Base-by-base conservation (phyloP, 768 basidiomycete genomes). In the Gloeophyllum trabeum region DNA sequence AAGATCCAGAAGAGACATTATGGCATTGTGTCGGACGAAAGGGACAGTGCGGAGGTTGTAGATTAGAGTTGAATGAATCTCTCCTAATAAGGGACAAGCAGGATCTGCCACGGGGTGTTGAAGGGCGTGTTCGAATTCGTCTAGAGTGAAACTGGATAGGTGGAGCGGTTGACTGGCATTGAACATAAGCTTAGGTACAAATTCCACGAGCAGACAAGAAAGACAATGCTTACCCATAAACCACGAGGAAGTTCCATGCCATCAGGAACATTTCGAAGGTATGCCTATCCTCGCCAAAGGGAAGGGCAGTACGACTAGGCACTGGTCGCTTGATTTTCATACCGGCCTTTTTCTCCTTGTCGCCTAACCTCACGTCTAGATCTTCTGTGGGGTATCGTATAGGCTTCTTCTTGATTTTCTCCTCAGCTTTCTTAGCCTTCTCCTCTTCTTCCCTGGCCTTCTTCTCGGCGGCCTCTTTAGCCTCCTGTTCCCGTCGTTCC, bases 381-480 rank as follows among this genome's bases (percentile, higher is more conserved):
- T 94, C 90, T 60, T 96, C 91, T 1, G 89, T 90, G 0, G 91
- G 91, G 59, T 94, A 96, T 39, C 91, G 85, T 49, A 93, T 61
- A 1, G 88, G 82, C 52, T 85, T 90, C 66, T 86, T 90, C 66
- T 88, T 89, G 60, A 86, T 84, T 64, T 81, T 83, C 56, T 86
- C 81, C 4, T 78, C 75, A 20, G 79, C 79, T 21, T 81, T 64
- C 35, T 75, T 72, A 40, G 83, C 83, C 10, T 75, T 75, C 53
- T 84, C 84, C 52, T 79, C 79, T 59, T 80, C 82, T 10, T 65
- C 75, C 46, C 73, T 63, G 50, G 69, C 69, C 48, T 79, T 73
- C 46, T 71, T 76, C 54, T 81, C 80, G 10, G 74, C 73, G 55
- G 81, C 81, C 50, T 82, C 81, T 5, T 70, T 74, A 14, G 73